Conservation (phyloP, 768 basidiomycete genomes). For the Lanmaoa pseudosensibilis region DNA sequence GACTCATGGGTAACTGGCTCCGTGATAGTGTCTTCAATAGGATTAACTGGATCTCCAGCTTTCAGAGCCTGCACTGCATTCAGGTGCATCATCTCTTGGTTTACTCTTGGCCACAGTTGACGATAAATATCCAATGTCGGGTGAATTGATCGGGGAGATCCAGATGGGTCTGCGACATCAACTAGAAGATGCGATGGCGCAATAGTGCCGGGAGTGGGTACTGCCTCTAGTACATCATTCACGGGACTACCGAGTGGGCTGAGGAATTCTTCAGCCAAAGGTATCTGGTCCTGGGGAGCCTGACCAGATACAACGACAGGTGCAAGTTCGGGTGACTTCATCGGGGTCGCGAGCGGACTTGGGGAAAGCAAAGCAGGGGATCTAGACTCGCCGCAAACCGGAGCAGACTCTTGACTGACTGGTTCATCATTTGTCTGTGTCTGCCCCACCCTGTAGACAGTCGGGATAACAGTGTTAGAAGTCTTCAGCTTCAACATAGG, state of each 20-base stretch:
- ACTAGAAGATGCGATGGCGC: slow-evolving; percentile 8
- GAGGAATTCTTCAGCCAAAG: slow-evolving; percentile 23
- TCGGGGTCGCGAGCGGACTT: neutral
- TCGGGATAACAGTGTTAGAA: slow-evolving; percentile 48
- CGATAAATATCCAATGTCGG: slow-evolving; percentile 20
- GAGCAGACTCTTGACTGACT: neutral
- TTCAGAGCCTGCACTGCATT: slow-evolving; percentile 15
- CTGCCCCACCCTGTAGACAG: slow-evolving; percentile 35
- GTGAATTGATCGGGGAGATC: slow-evolving; percentile 9
- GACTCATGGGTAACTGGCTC: slow-evolving; percentile 23
- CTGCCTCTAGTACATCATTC: neutral
- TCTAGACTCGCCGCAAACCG: neutral
- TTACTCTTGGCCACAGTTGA: slow-evolving; percentile 37
- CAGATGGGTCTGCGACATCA: slow-evolving; percentile 5
- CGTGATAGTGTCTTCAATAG: neutral
- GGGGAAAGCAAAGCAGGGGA: neutral
- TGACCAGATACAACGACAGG: neutral
- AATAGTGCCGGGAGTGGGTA: neutral
- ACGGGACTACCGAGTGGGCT: slow-evolving; percentile 22
- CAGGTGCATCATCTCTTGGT: slow-evolving; percentile 39
- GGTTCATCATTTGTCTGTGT: slow-evolving; percentile 3
- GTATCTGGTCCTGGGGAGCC: neutral
- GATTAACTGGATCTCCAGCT: neutral
- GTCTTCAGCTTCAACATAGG: slow-evolving; percentile 73
- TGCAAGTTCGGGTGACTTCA: neutral